These are phyloP conservation scores for Suillus subluteus DNA, from an alignment of 768 basidiomycete species.

Conservation along the genomic window DNA sequence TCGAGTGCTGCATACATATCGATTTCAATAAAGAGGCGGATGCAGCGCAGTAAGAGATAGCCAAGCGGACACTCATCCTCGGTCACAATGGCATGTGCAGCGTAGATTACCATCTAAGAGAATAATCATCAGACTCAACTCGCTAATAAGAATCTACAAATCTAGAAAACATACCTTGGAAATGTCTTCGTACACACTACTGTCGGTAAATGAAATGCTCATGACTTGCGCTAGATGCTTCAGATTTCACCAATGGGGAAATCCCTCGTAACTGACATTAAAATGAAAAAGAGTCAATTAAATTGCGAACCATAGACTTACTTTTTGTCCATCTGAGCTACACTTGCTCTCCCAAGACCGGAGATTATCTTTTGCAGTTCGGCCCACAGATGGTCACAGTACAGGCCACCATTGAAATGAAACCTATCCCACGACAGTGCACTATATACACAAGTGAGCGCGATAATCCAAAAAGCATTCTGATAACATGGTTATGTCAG, in stretches of 20 bases:
- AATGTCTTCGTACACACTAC: constrained; percentile 39
- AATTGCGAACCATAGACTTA: no score
- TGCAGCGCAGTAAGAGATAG: constrained; percentile 30
- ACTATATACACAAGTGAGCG: neutral
- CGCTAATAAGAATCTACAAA: neutral
- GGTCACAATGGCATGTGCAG: constrained; percentile 27
- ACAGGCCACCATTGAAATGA: neutral
- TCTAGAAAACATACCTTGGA: constrained; percentile 30
- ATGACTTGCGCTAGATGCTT: constrained; percentile 34
- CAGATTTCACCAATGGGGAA: constrained; percentile 38
- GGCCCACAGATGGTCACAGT: neutral
- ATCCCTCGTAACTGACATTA: neutral
- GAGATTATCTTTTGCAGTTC: neutral
- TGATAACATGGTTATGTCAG: neutral
- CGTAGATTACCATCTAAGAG: constrained; percentile 34
- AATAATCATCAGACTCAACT: neutral
- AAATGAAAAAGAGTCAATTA: neutral
- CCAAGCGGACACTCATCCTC: constrained; percentile 15
- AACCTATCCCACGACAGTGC: neutral
- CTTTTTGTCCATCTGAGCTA: constrained; percentile 13
- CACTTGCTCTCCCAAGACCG: no score
- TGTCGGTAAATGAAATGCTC: constrained; percentile 36
- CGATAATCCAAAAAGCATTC: neutral
- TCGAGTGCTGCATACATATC: constrained; percentile 34
- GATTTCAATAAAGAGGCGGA: constrained; percentile 35